Evolutionary conservation across 139 green algal genomes (phyloP), one percentile per base, ranked within the genome.

Genomic region (Monoraphidium neglectum): DNA sequence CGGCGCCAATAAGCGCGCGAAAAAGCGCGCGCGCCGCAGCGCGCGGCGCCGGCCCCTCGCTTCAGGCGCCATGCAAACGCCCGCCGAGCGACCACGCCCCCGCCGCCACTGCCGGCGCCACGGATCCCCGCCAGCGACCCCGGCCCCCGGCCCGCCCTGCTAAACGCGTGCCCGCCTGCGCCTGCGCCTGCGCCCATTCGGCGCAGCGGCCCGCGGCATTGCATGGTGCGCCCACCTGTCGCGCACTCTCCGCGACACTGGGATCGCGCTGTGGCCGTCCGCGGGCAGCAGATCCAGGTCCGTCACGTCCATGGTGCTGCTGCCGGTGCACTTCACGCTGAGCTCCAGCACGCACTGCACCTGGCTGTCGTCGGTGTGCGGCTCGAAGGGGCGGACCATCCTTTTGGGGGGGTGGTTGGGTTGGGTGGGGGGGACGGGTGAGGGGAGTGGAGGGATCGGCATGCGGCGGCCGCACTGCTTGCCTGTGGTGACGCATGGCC

Each of bases 271-370:
- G 57, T 78, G 38, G 23, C 6, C 15, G 15, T 68, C 61, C 56
- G 68, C 33, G 4, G 75, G 75, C 2, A 85, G n/a, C 18, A 85
- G 51, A 59, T 90, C 81, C 38, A 88, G 80, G 61, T 78, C 89
- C 33, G 92, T 96, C 3, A 97, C 87, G 15, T 91, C 84, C 28
- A 95, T 74, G 0, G 92, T 91, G 40, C 18, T 15, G 47, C 90
- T 87, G 43, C 35, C 51, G 16, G 57, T 83, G 77, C 82, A 84
- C n/a, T 70, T 79, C 2, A 84, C 78, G 64, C 85, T 40, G 61
- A 87, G 57, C 0, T 15, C n/a, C 13, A 76, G 68, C 26, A 54
- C 23, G 61, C 70, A 73, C 80, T 82, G 53, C n/a, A 16, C 51
- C 71, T 28, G 46, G 10, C 8, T 35, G 47, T 91, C 82, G 21